Percentiles rank a stretch among this genome's conserved stretches.
Evolutionary conservation across 139 green algal species (phyloP).

Genomic region (Eudorina sp.): DNA sequence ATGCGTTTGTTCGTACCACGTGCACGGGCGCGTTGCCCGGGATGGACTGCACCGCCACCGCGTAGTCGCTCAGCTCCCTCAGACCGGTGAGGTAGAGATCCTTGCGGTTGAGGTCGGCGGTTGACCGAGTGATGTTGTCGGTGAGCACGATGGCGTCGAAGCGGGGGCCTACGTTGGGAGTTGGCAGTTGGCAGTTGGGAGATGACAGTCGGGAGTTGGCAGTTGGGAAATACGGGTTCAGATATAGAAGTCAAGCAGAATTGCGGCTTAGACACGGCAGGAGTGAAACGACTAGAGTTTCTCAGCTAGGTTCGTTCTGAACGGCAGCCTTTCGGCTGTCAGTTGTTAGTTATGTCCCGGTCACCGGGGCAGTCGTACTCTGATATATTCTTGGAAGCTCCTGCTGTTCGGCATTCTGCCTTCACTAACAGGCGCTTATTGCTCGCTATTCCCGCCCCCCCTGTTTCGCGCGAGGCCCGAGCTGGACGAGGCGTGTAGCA

Average conservation of each 20-base stretch:
- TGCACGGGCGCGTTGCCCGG: slow-evolving; percentile 28
- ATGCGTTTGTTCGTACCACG: slow-evolving; percentile 7
- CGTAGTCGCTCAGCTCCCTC: not conserved
- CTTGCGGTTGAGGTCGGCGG: slow-evolving; percentile 8
- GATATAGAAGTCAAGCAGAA: not conserved
- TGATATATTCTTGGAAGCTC: no score
- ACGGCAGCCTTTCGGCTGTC: no score
- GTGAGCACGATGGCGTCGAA: slow-evolving; percentile 1
- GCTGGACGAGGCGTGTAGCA: no score
- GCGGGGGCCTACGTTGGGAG: not conserved
- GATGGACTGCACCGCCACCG: not conserved
- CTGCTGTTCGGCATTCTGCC: no score
- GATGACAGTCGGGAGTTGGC: not conserved
- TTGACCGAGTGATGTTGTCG: not conserved
- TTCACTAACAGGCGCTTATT: no score
- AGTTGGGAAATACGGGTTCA: not conserved
- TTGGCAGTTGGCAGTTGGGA: not conserved
- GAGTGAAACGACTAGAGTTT: no score
- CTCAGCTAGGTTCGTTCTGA: no score
- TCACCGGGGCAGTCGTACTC: no score
- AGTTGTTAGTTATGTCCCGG: no score
- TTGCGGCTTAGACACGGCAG: no score
- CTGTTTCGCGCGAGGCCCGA: no score
- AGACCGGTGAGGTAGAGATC: not conserved
- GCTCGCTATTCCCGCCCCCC: no score